phyloP scores from a whole-genome alignment of 225 moss, liverwort and hornwort species.

The Marchantia paleacea region DNA sequence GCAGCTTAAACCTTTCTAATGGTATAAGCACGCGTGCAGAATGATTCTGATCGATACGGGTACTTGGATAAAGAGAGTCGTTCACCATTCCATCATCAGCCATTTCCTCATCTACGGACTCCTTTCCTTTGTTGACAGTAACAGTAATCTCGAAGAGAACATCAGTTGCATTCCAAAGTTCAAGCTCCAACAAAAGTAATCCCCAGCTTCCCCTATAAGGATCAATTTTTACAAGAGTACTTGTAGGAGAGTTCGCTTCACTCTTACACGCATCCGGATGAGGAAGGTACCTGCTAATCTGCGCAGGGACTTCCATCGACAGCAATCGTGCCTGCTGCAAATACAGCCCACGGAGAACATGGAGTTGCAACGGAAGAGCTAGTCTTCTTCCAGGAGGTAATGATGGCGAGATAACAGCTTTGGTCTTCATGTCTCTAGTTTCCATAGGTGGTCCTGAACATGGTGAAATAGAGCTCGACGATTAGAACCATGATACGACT shows the following conservation, averaged over 20 bases:
- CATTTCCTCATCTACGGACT: constrained; percentile 45
- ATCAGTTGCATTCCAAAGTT: constrained; percentile 95
- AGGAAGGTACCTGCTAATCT: constrained; percentile 81
- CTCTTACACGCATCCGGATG: constrained; percentile 48
- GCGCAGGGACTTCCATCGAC: constrained; percentile 98
- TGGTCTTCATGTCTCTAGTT: constrained; percentile 44
- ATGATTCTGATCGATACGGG: constrained; percentile 95
- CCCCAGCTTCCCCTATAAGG: constrained; percentile 99
- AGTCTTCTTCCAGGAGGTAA: constrained; percentile 84
- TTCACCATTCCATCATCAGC: constrained; percentile 50
- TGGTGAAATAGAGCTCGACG: constrained; percentile 6
- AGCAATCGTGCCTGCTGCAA: constrained; percentile 87
- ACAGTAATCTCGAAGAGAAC: constrained; percentile 92
- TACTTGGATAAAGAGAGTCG: constrained; percentile 77
- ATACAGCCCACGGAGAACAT: constrained; percentile 84
- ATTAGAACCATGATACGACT: not conserved
- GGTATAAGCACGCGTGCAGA: constrained; percentile 94
- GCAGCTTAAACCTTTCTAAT: constrained; percentile 82
- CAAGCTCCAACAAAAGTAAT: constrained; percentile 84
- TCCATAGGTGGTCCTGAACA: constrained; percentile 52
- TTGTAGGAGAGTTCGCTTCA: constrained; percentile 40
- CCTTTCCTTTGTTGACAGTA: constrained; percentile 52
- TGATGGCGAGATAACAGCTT: constrained; percentile 19
- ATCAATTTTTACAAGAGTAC: constrained; percentile 80
- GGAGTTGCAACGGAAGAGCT: constrained; percentile 81